Percentiles rank a stretch among this genome's conserved stretches.
Conservation (phyloP, 805 yeast species). For the Kockiozyma suomiensis region DNA sequence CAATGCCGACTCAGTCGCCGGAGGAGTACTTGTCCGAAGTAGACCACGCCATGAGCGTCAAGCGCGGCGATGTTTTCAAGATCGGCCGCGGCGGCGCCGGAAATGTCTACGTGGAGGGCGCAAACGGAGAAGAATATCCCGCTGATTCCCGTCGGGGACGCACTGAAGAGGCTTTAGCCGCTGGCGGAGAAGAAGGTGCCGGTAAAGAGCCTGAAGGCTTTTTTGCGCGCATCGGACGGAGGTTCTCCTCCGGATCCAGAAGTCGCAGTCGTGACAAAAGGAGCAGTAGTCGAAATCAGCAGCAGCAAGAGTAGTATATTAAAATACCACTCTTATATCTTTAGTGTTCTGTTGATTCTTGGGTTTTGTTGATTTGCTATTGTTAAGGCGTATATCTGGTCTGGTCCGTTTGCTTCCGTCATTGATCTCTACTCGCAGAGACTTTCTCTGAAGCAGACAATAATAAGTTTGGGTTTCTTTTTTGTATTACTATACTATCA, state of each 20-base stretch:
- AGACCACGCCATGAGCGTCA: constrained; percentile 40
- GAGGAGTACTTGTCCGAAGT: constrained; percentile 43
- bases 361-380: not conserved
- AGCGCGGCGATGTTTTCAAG: constrained; percentile 39
- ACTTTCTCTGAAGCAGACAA: too few relatives aligned
- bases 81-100: constrained; percentile 47
- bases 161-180: not conserved
- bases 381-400: too few relatives aligned
- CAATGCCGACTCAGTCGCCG: constrained; percentile 40
- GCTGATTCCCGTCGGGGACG: constrained; percentile 8
- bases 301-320: too few relatives aligned
- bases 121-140: constrained; percentile 7
- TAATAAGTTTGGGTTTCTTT: not conserved
- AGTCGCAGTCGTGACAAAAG: constrained; percentile 6
- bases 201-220: constrained; percentile 5
- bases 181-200: not conserved
- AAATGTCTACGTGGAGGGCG: constrained; percentile 38
- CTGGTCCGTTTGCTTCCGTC: too few relatives aligned
- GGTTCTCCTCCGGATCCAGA: constrained; percentile 6
- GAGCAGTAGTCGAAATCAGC: not conserved
- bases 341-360: not conserved
- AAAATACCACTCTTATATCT: too few relatives aligned
- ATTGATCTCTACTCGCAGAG: too few relatives aligned
- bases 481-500: not conserved
- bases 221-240: constrained; percentile 18